Base-by-base conservation (phyloP, 2,329 filamentous ascomycete genomes). In the Fusarium succisae region DNA sequence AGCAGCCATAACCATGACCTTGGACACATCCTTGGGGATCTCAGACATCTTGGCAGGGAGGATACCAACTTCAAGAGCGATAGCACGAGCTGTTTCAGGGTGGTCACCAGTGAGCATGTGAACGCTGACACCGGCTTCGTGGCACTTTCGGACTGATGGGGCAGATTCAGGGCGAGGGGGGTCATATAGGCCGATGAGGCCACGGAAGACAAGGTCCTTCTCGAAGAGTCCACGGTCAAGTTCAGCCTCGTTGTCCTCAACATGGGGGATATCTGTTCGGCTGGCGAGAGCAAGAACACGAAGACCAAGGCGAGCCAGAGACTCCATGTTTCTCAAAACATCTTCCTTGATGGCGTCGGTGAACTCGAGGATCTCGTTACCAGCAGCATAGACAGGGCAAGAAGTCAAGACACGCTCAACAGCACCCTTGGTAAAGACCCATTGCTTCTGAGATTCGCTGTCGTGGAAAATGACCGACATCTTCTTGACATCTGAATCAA, bases 91-190 rank as follows among this genome's bases (percentile, higher is more conserved):
- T 30, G 90, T 93, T 51, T 89, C 88, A 0, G 89, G 89, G 76
- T 93, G 90, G 68, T 93, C 91, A 67, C 91, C 91, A 24, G 91
- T 93, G n/a, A 92, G 85, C 90, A 92, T 92, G 77, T 92, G 90
- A 18, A 92, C 90, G 63, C 87, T 86, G 59, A 92, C 88, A 30
- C 91, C 91, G 41, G 90, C 91, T 63, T 87, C 83, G 69, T 91
- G 89, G 75, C 90, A 92, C 60, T 84, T 83, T 30, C 83, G 80
- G 50, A 92, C 90, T 0, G 90, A 88, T 3, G 84, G 87, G 4
- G 86, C 89, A 8, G 91, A 91, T 77, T 93, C 92, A 0, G 89
- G 86, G 3, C 92, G 91, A 71, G 92, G 92, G 8, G 92, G 92
- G 68, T 94, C 92, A 72, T 93, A 93, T n/a, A 94, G 85, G 56